Evolutionary conservation across 2,329 filamentous ascomycete species (phyloP).

Genomic region (Cytospora mali): DNA sequence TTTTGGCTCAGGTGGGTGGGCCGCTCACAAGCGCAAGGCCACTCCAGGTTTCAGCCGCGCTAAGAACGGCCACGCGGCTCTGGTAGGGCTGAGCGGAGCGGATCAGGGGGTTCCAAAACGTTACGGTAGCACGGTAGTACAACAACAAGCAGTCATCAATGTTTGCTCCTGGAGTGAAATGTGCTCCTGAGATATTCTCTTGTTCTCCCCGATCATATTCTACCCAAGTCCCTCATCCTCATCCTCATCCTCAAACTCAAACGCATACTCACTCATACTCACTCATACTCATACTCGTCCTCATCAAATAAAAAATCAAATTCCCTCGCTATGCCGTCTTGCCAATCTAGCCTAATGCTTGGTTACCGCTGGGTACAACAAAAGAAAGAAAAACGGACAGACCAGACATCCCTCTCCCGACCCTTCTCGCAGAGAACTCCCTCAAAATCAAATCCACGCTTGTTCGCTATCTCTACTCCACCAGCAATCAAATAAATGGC

Average conservation of each 20-base stretch:
- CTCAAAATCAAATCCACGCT: not conserved
- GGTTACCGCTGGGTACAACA: not conserved
- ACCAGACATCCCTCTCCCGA: too few relatives aligned
- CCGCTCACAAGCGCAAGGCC: not conserved
- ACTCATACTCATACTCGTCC: constrained; percentile 6
- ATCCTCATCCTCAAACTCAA: too few relatives aligned
- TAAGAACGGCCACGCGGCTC: not conserved
- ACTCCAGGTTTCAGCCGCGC: not conserved
- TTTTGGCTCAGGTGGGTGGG: not conserved
- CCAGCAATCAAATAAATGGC: not conserved
- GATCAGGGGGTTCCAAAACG: not conserved
- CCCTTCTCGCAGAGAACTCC: not conserved
- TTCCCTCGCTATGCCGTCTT: constrained; percentile 20
- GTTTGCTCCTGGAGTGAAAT: not conserved
- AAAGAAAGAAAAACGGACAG: not conserved
- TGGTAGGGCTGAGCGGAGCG: constrained; percentile 14
- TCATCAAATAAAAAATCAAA: constrained; percentile 8
- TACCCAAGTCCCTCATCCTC: too few relatives aligned
- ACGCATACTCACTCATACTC: too few relatives aligned
- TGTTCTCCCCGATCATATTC: not conserved
- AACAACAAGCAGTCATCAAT: not conserved
- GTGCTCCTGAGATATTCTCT: not conserved
- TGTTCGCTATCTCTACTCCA: not conserved
- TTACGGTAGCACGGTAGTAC: not conserved
- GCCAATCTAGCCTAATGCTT: constrained; percentile 19